Evolutionary conservation across 352 stramenopile genomes (phyloP), one percentile per base, ranked within the genome.

Genomic region (Globisporangium spinosum): DNA sequence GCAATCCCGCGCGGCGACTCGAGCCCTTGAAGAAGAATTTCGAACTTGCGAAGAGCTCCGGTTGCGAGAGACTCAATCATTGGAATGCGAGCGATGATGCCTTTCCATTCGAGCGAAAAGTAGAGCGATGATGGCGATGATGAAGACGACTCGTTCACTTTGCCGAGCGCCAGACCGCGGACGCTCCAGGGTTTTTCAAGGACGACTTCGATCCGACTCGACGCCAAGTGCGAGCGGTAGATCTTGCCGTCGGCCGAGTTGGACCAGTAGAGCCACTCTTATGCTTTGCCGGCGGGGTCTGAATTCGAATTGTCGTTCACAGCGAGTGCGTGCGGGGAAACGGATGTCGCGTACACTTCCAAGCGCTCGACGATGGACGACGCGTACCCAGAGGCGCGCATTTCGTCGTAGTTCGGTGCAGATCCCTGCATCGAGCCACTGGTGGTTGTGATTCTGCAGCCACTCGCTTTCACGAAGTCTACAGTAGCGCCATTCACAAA

Each of bases 201-300:
- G 6, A 93, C 58, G 13, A 80, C 63, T 9, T 79, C 65, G 17
- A 91, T 82, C 9, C 67, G 61, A 10, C 68, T 85, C 7, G 79
- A 77, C 2, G 15, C 15, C n/a, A 90, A 67, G 45, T 72, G 82
- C n/a, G 73, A 90, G 1, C 79, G 71, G 63, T 93, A 93, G 43
- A 93, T 85, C 0, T 54, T 72, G 0, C 85, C 83, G 40, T 93
- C 85, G 1, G 65, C 70, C 6, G 83, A 85, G 53, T 91, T 93
- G 34, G 83, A 86, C 85, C 85, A 93, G 67, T 88, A 91, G 3
- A 93, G 64, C 71, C 77, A 86, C 47, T 80, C 23, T 38, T 65
- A 32, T 27, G 23, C 61, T 56, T 23, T 73, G 23, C 13, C 20
- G 32, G 43, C 23, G 6, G 49, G 2, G 2, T 27, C n/a, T 15